phyloP scores from a whole-genome alignment of 2,329 filamentous ascomycete genomes.

The Apiospora saccharicola region DNA sequence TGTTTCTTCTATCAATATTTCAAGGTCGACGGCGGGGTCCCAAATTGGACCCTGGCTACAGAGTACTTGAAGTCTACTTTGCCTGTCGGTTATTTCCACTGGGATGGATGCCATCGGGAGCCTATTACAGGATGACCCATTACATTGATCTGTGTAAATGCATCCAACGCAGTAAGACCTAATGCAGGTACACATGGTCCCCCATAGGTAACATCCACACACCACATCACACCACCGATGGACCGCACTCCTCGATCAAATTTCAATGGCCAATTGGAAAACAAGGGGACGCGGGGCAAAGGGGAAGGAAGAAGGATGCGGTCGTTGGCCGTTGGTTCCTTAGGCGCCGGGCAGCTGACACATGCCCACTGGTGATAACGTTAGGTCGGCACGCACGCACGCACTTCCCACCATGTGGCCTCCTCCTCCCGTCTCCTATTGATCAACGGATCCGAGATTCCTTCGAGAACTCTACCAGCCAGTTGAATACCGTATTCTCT shows the following conservation, averaged over 20 bases:
- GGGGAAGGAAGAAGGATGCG: neutral
- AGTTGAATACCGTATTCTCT: no score
- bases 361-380: neutral
- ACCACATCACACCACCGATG: constrained; percentile 5
- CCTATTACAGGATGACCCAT: neutral
- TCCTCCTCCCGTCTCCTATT: no score
- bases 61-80: neutral
- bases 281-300: neutral
- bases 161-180: constrained; percentile 11
- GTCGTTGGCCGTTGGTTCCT: neutral
- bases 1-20: neutral
- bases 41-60: neutral
- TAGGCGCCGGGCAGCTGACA: neutral
- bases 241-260: neutral
- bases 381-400: neutral
- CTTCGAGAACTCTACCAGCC: neutral
- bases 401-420: neutral
- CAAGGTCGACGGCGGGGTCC: neutral
- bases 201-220: constrained; percentile 4
- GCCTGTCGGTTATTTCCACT: neutral
- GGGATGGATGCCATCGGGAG: neutral
- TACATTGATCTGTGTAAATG: neutral
- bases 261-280: neutral
- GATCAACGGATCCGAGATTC: neutral
- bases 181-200: constrained; percentile 7